Evolutionary conservation across 2,329 filamentous ascomycete genomes (phyloP), one percentile per base, ranked within the genome.

Genomic region (Clonostachys solani): DNA sequence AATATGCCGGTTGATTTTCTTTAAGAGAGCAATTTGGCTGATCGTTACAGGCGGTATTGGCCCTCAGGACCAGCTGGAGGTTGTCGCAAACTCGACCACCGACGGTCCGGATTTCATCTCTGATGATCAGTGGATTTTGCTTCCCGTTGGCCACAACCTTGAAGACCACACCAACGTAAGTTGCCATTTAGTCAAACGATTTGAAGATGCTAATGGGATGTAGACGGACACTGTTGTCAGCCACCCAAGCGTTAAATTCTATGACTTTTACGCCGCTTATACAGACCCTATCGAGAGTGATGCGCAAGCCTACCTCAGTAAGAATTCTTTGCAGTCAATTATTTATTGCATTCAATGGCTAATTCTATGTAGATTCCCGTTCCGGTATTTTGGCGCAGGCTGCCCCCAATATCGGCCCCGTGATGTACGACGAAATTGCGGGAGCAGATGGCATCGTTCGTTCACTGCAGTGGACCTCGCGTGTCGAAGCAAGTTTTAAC

Each of bases 201-300:
- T n/a, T 7, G 15, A 18, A 38, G 15, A n/a, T 38, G 36, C 7
- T 38, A 38, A n/a, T 5, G 12, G 33, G 15, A 40, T 46, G 19
- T 48, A 73, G 67, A 78, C 75, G 43, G 74, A 78, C 50, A 61
- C 66, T 40, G 68, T 71, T 46, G 56, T 75, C 53, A 57, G 64
- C 43, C 72, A 75, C 52, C 71, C 71, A 9, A 56, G 66, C 40
- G 69, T 75, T 5, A 60, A 65, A 9, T 80, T 80, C 61, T 87
- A 87, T 60, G 80, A 87, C 68, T 87, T 84, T 59, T 84, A 84
- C 58, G 69, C 64, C 44, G 83, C 83, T 3, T 87, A 73, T 52
- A 62, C 76, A 54, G 65, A 63, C 43, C 75, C 75, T 3, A 73
- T 69, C 50, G 54, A 50, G 3, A 59, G 62, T 3, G 77, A 80